A percentile compares a stretch with the other conserved stretches of the same genome.
These are phyloP conservation scores for Dryadomyces quercivorus DNA, from an alignment of 2,329 filamentous ascomycete genomes.

Conservation along the genomic window DNA sequence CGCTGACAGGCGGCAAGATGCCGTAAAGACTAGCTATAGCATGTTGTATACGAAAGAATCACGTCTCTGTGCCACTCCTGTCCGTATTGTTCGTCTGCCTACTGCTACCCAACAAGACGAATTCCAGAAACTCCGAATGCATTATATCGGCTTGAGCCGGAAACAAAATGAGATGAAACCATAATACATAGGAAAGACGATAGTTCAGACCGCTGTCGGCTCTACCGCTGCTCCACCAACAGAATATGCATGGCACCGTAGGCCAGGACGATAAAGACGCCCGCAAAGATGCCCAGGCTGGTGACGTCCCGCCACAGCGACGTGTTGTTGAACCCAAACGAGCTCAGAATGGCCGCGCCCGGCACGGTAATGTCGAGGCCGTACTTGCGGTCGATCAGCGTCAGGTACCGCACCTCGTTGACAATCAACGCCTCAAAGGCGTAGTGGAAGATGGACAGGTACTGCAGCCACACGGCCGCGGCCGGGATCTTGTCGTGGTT, in stretches of 20 bases:
- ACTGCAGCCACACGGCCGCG: constrained; percentile 80
- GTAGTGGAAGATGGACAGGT: constrained; percentile 94
- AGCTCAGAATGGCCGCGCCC: constrained; percentile 83
- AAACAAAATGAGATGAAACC: background rate
- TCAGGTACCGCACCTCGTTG: constrained; percentile 87
- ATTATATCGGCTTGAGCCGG: too few species aligned
- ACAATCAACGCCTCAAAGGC: constrained; percentile 94
- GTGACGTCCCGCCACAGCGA: constrained; percentile 77
- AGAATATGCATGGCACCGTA: constrained; percentile 90
- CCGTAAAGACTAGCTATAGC: too few species aligned
- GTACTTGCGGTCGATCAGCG: constrained; percentile 86
- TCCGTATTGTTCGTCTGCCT: background rate
- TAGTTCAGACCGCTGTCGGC: background rate
- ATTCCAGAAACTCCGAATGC: background rate
- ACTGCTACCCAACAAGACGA: background rate
- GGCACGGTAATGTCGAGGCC: constrained; percentile 94
- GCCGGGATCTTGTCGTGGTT: constrained; percentile 89
- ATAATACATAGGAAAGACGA: background rate
- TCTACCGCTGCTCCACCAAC: constrained; percentile 71
- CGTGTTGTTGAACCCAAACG: constrained; percentile 84
- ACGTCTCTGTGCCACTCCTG: background rate
- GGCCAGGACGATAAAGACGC: constrained; percentile 72
- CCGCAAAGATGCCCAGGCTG: constrained; percentile 71
- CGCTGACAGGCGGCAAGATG: constrained; percentile 48
- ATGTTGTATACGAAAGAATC: too few species aligned